Evolutionary conservation across 2,329 filamentous ascomycete species (phyloP).

Genomic region (Chrysoporthe puriensis): DNA sequence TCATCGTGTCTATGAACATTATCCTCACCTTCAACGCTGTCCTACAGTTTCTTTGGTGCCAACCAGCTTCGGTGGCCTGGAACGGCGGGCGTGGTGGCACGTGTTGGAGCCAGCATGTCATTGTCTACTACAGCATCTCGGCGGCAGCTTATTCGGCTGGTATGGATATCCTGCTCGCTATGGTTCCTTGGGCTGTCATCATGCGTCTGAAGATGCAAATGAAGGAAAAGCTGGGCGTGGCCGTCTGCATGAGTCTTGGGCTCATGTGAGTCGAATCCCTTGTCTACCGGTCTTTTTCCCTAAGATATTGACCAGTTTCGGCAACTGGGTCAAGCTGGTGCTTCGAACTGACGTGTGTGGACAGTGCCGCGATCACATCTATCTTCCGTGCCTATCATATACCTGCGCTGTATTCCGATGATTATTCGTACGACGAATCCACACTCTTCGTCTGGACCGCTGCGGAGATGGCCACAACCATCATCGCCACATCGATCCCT

Average conservation of each 20-base stretch:
- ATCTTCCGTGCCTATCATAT: conserved; percentile 8
- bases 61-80: conserved; percentile 36
- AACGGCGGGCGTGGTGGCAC: conserved; percentile 30
- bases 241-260: conserved; percentile 42
- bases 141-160: conserved; percentile 35
- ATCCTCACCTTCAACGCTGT: conserved; percentile 35
- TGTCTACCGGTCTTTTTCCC: neutral
- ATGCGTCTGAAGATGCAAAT: conserved; percentile 39
- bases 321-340: neutral
- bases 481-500: conserved; percentile 33
- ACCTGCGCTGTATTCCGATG: neutral
- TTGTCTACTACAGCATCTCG: conserved; percentile 33
- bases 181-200: conserved; percentile 39
- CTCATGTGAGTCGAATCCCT: conserved; percentile 33
- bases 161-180: conserved; percentile 38
- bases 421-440: conserved; percentile 5
- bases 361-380: conserved; percentile 4
- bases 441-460: conserved; percentile 30
- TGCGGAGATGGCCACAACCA: conserved; percentile 31
- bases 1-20: conserved; percentile 40
- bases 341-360: conserved; percentile 15
- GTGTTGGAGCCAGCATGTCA: conserved; percentile 34
- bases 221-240: conserved; percentile 40
- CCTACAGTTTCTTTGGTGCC: conserved; percentile 37
- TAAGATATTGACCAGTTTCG: neutral